Percentiles rank a stretch among this genome's conserved stretches.
phyloP scores from a whole-genome alignment of 2,329 filamentous ascomycete species.

The Catunica adiposa region DNA sequence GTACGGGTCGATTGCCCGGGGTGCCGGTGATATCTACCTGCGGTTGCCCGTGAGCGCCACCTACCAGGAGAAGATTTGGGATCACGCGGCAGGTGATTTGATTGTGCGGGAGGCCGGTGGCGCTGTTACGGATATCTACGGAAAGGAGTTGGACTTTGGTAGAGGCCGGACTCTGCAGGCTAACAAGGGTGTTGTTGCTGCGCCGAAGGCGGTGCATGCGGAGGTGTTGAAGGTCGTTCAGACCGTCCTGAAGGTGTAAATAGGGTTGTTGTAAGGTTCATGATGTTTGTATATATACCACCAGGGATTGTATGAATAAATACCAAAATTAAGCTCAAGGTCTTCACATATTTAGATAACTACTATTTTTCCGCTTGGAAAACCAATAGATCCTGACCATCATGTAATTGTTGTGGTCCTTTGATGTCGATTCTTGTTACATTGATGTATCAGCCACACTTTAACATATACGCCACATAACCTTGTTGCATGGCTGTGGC shows the following conservation, averaged over 20 bases:
- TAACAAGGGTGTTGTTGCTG: constrained; percentile 90
- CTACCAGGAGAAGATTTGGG: constrained; percentile 99
- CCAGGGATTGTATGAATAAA: background rate
- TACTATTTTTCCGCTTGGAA: too few relatives aligned
- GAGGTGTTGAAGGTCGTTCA: constrained; percentile 69
- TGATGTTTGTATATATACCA: background rate
- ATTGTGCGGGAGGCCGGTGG: constrained; percentile 91
- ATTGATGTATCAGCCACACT: background rate
- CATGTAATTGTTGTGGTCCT: background rate
- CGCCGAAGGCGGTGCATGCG: constrained; percentile 57
- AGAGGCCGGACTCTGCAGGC: constrained; percentile 68
- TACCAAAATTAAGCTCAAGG: background rate
- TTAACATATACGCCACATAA: background rate
- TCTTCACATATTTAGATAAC: too few relatives aligned
- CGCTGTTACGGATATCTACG: constrained; percentile 74
- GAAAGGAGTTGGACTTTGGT: constrained; percentile 72
- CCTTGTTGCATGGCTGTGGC: background rate
- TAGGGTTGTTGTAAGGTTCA: background rate
- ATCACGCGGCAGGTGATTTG: constrained; percentile 87
- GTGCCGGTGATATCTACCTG: constrained; percentile 87
- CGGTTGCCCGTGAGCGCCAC: constrained; percentile 68
- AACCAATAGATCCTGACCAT: too few relatives aligned
- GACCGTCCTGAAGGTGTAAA: constrained; percentile 44
- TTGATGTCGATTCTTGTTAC: background rate
- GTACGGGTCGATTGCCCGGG: constrained; percentile 86